These are phyloP conservation scores for Fusarium verrucosum DNA, from an alignment of 2,329 filamentous ascomycete genomes.

Conservation along the genomic window DNA sequence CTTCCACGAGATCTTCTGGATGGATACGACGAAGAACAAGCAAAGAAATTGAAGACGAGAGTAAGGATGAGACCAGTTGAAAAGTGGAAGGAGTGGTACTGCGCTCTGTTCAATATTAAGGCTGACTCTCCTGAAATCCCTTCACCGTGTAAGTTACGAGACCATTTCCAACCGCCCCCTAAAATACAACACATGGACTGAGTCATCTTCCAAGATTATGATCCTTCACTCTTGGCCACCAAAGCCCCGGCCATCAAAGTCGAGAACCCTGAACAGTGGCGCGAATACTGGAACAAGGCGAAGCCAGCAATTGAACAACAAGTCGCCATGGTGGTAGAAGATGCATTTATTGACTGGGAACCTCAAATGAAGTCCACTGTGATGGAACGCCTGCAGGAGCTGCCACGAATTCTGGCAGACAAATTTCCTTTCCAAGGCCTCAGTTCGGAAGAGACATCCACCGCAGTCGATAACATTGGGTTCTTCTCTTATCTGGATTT, in stretches of 20 bases:
- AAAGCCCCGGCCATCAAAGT: neutral
- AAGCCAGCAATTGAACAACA: constrained; percentile 14
- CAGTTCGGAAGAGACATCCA: constrained; percentile 23
- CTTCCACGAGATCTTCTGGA: constrained; percentile 26
- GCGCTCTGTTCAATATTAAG: constrained; percentile 29
- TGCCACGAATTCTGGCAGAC: constrained; percentile 11
- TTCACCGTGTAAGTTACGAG: constrained; percentile 39
- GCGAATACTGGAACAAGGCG: constrained; percentile 16
- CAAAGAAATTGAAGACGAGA: constrained; percentile 30
- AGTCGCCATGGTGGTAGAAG: constrained; percentile 10
- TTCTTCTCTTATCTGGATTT: constrained; percentile 12
- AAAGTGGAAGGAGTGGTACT: constrained; percentile 38
- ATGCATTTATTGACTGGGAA: constrained; percentile 7
- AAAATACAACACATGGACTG: neutral
- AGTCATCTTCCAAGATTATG: constrained; percentile 11
- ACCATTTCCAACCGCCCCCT: neutral
- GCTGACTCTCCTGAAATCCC: constrained; percentile 32
- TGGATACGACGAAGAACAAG: constrained; percentile 40
- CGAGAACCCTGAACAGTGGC: constrained; percentile 6
- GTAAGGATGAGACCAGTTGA: constrained; percentile 2
- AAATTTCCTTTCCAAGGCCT: constrained; percentile 19
- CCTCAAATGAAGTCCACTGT: constrained; percentile 14
- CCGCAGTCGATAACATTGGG: neutral
- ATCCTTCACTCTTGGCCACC: neutral
- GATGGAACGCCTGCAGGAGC: constrained; percentile 14